Evolutionary conservation across 352 stramenopile species (phyloP).

Genomic region (Pythium sukuiense): DNA sequence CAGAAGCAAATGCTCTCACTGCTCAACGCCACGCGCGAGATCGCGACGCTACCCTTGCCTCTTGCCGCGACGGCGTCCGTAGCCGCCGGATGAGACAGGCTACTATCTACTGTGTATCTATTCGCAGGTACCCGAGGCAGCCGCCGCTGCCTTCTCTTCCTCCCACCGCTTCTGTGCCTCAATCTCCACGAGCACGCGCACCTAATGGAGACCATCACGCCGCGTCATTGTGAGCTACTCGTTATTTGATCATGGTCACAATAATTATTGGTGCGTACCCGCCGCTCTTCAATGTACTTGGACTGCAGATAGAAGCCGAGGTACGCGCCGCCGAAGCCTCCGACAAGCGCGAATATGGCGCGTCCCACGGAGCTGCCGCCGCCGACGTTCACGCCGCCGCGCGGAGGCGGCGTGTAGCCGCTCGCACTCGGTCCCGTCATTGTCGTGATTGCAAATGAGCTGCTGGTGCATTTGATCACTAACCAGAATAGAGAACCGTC

Average conservation of each 20-base stretch:
- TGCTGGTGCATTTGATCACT: slow-evolving; percentile 5
- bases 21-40: slow-evolving; percentile 47
- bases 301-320: slow-evolving; percentile 82
- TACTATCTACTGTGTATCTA: not conserved
- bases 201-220: slow-evolving; percentile 27
- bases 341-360: slow-evolving; percentile 65
- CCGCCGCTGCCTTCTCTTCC: slow-evolving; percentile 33
- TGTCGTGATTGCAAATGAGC: slow-evolving; percentile 13
- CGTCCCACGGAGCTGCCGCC: slow-evolving; percentile 68
- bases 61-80: slow-evolving; percentile 2
- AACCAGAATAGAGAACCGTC: slow-evolving; percentile 16
- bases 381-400: slow-evolving; percentile 65
- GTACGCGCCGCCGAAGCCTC: slow-evolving; percentile 71
- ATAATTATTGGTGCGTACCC: slow-evolving; percentile 32
- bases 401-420: slow-evolving; percentile 23
- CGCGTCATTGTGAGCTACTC: not conserved
- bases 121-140: not conserved
- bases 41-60: slow-evolving; percentile 22
- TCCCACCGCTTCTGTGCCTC: slow-evolving; percentile 65
- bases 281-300: slow-evolving; percentile 82
- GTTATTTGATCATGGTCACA: not conserved
- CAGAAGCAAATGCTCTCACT: slow-evolving; percentile 73
- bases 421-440: slow-evolving; percentile 8
- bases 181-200: slow-evolving; percentile 54
- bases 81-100: slow-evolving; percentile 1